Base-by-base conservation (phyloP, 164 flowering plant species). In the Annona cherimola region DNA sequence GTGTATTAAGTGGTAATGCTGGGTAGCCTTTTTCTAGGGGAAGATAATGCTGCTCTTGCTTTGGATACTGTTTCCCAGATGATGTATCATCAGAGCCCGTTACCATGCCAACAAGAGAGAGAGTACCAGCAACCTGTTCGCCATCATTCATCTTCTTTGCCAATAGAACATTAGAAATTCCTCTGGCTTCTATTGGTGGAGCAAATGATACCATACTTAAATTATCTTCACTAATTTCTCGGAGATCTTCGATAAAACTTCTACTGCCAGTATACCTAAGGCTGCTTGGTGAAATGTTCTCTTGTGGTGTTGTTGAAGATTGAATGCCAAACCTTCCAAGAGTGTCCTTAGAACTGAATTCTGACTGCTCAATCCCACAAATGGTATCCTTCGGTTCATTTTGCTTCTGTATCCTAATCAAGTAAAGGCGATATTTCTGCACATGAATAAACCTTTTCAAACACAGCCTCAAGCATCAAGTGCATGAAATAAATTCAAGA, bases 361-460 rank as follows among this genome's bases (percentile, higher is more conserved):
- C 90, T 41, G 83, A 73, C 64, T 82, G 84, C 79, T 80, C 87
- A 41, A 70, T 66, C 42, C 86, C 86, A 76, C 80, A 71, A 68
- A 69, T 76, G 69, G 86, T 71, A 70, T 76, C 62, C 73, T 81
- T 84, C 2, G 79, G 65, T 63, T 89, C 90, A 76, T 81, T 84
- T 66, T 89, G 92, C 73, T 86, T 94, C 76, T 85, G 90, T 78
- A 94, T 71, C 79, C 99, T 83, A 74, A 85, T 86, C 86, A 92
- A 81, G 83, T 92, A 94, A 65, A 91, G 89, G 26, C 99, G 94
- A 76, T 92, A 94, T 73, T 94, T 94, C 99, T 94, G 93, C 88
- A 86, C 43, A 75, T 39, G 45, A 61, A 63, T 69, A 72, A 6
- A 45, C 41, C 39, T 68, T 69, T 14, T 43, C 41, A 68, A 42